A percentile compares a stretch with the other conserved stretches of the same genome.
phyloP scores from a whole-genome alignment of 176 grass and related monocot species.

The Avena insularis region DNA sequence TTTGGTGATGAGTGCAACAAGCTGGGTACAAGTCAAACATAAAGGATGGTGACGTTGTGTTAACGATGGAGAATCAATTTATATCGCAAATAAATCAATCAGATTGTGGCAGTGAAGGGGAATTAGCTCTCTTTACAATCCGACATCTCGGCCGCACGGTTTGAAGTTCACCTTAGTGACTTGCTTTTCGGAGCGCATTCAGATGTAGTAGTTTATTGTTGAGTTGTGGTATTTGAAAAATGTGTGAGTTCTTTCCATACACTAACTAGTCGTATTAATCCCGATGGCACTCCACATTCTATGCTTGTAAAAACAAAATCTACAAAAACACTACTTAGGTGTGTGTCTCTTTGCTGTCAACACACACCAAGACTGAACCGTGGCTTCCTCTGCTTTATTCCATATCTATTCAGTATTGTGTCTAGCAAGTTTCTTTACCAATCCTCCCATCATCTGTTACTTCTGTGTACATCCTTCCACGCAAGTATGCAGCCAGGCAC shows the following conservation, averaged over 20 bases:
- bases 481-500: not conserved
- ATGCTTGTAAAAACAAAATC: not conserved
- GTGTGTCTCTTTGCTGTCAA: too few species aligned
- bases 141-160: too few species aligned
- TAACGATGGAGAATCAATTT: too few species aligned
- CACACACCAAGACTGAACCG: not conserved
- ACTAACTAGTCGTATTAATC: not conserved
- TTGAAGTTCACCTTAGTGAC: too few species aligned
- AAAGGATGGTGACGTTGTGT: too few species aligned
- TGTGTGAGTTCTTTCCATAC: not conserved
- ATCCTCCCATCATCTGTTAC: not conserved
- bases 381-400: not conserved
- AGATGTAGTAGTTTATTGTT: not conserved
- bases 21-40: too few species aligned
- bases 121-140: too few species aligned
- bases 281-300: not conserved
- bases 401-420: too few species aligned
- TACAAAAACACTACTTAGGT: not conserved
- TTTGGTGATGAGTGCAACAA: too few species aligned
- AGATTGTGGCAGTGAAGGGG: too few species aligned
- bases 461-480: not conserved
- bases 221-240: not conserved
- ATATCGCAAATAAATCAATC: too few species aligned
- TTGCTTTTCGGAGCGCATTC: too few species aligned
- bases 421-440: not conserved